phyloP scores from a whole-genome alignment of 83 land plant genomes.

The Thuja plicata region DNA sequence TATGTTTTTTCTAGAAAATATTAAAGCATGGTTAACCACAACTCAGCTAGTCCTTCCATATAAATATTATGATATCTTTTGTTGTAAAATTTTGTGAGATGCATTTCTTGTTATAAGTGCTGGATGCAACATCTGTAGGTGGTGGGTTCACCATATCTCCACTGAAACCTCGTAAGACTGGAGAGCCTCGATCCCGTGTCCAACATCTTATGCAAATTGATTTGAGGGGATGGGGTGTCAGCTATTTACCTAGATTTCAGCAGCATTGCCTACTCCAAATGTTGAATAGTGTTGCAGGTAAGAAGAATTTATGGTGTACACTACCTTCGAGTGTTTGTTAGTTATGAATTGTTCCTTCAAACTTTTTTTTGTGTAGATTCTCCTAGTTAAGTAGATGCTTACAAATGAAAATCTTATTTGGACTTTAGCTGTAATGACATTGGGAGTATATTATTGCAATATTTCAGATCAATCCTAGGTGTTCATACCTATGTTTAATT shows the following conservation, averaged over 20 bases:
- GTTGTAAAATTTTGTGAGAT: not conserved
- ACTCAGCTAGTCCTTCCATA: not conserved
- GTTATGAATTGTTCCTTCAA: not conserved
- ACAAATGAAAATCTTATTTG: not conserved
- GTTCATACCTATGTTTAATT: not conserved
- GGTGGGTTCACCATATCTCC: constrained; percentile 87
- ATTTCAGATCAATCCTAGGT: not conserved
- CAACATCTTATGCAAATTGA: constrained; percentile 95
- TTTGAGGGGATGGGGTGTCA: constrained; percentile 82
- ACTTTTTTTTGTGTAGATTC: not conserved
- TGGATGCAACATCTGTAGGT: constrained; percentile 39
- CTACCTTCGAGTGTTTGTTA: not conserved
- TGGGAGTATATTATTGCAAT: not conserved
- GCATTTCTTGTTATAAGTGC: not conserved
- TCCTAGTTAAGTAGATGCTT: not conserved
- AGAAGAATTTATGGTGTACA: not conserved
- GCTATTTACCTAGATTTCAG: constrained; percentile 67
- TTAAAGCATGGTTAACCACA: not conserved
- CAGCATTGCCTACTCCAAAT: constrained; percentile 83
- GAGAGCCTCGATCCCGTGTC: constrained; percentile 72
- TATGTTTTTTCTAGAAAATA: not conserved
- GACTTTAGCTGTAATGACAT: not conserved
- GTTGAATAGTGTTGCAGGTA: constrained; percentile 91
- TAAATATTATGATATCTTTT: not conserved
- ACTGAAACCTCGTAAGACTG: constrained; percentile 56